Base-by-base conservation (phyloP, 306 rosid genomes). In the Casuarina equisetifolia region DNA sequence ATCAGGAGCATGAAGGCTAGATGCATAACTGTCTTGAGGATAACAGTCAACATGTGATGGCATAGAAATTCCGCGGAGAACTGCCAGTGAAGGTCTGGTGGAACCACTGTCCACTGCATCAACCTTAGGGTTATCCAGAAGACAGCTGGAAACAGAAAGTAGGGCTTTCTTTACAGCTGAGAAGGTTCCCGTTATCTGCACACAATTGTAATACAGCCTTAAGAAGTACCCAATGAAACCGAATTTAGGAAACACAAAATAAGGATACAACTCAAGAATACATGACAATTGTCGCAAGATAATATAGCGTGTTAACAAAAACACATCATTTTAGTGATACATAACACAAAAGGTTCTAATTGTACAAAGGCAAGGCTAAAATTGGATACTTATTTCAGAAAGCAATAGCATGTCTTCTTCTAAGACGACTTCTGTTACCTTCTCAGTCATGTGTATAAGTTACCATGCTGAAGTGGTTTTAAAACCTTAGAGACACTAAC, bases 81-180 rank as follows among this genome's bases (percentile, higher is more conserved):
- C 16, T 1, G 85, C 85, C 54, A 78, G 80, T 45, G 89, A 79
- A 70, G 88, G 79, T 77, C 79, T 89, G 74, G 86, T 54, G 53
- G 86, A 50, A 83, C 86, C 85, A 55, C 81, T 82, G 77, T 85
- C 86, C 45, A 70, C 72, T 54, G 69, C 81, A 70, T 90, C 90
- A 55, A 76, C 74, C 80, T 81, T 82, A 53, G 79, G 80, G 84
- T 52, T 77, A 71, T 91, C 97, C 72, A 78, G 88, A 71, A 93
- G 90, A 82, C 92, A 89, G 74, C 85, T 72, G 16, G 96, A 85
- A 83, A 93, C 87, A 77, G 87, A 85, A n/a, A 88, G 74, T 53
- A 93, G 87, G 16, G 96, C 96, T 81, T 90, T 91, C 92, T 90
- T 93, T 43, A 87, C 97, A 10, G 90, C 87, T n/a, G 76, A 9